Conservation (phyloP, 495 filamentous ascomycete species). For the Neurospora cerealis region DNA sequence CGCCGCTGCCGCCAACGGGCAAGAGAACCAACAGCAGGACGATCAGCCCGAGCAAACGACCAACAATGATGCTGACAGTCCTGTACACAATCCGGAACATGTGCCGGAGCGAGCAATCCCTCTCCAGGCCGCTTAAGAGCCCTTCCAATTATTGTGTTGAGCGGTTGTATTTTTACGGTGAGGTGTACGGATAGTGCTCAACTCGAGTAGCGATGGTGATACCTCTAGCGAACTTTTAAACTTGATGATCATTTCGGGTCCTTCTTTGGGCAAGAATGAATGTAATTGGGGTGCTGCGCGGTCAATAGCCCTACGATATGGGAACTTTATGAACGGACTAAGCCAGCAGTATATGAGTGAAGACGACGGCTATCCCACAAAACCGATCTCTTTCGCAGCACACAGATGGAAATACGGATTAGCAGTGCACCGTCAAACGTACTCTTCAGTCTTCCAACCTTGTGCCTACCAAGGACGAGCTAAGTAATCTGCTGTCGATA, state of each 20-base stretch:
- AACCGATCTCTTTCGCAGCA: background rate
- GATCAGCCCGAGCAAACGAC: background rate
- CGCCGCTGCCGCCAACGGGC: conserved; percentile 1
- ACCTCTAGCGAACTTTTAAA: background rate
- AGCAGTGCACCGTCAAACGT: background rate
- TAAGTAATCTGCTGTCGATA: background rate
- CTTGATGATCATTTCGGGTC: background rate
- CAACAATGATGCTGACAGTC: background rate
- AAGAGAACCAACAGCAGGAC: background rate
- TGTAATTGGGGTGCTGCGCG: background rate
- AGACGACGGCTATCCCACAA: background rate
- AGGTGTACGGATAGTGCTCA: background rate
- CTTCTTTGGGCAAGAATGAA: background rate
- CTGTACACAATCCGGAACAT: background rate
- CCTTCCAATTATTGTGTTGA: background rate
- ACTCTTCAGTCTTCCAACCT: background rate
- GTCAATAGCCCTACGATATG: background rate
- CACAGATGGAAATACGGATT: background rate
- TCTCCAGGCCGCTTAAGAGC: background rate
- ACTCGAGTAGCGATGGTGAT: background rate
- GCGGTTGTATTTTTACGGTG: background rate
- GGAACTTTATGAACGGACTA: background rate
- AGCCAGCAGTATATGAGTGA: background rate
- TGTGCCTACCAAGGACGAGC: background rate
- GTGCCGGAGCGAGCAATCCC: background rate